A percentile compares a stretch with the other conserved stretches of the same genome.
Conservation (phyloP, 1,284 basidiomycete genomes). For the Irpex sp. region DNA sequence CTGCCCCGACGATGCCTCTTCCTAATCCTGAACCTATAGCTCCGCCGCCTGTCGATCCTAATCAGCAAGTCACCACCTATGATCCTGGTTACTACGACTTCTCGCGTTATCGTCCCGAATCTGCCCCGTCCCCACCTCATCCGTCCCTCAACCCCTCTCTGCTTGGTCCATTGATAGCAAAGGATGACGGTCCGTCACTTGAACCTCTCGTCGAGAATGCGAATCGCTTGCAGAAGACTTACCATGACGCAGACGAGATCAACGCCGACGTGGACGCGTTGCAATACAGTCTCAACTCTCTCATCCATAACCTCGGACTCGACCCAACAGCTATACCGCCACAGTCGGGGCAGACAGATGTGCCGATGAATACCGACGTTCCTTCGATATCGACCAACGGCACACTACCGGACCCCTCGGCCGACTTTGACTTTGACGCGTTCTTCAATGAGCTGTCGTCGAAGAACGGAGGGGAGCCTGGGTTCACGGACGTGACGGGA, state of each 20-base stretch:
- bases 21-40: conserved; percentile 13
- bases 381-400: neutral
- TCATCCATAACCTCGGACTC: conserved; percentile 71
- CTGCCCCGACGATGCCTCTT: conserved; percentile 12
- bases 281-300: conserved; percentile 66
- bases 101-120: conserved; percentile 11
- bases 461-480: conserved; percentile 17
- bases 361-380: neutral
- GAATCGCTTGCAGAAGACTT: conserved; percentile 48
- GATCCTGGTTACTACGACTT: conserved; percentile 18
- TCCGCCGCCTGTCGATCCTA: conserved; percentile 18
- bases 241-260: conserved; percentile 63
- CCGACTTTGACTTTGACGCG: conserved; percentile 47
- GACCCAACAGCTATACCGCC: conserved; percentile 37
- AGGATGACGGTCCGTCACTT: conserved; percentile 30
- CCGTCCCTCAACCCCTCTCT: conserved; percentile 16
- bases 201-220: conserved; percentile 35
- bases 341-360: neutral
- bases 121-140: conserved; percentile 11
- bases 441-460: conserved; percentile 37
- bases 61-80: conserved; percentile 29
- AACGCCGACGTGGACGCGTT: conserved; percentile 71
- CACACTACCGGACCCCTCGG: conserved; percentile 10
- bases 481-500: conserved; percentile 32
- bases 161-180: conserved; percentile 13